These are phyloP conservation scores for Lolium perenne DNA, from an alignment of 176 grass and related monocot genomes.

Conservation along the genomic window DNA sequence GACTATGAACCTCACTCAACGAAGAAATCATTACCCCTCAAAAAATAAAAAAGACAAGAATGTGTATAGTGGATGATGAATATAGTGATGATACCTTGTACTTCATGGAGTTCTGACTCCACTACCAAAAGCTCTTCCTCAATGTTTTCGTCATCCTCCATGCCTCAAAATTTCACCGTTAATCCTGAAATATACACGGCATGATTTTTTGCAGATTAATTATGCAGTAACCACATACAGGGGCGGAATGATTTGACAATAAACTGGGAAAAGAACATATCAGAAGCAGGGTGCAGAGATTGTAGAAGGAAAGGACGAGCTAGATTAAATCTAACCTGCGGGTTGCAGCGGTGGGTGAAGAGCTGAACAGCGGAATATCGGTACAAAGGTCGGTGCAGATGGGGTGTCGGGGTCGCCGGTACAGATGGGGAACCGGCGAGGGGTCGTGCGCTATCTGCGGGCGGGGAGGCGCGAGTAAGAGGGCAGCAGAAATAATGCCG, in stretches of 20 bases:
- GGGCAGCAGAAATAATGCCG: not conserved
- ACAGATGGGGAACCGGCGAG: slow-evolving; percentile 16
- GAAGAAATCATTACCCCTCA: not conserved
- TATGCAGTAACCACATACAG: not conserved
- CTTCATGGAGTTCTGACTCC: slow-evolving; percentile 74
- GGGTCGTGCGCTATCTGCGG: slow-evolving; percentile 11
- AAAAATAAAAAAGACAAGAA: not conserved
- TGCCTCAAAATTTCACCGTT: slow-evolving; percentile 22
- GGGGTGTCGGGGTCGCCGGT: slow-evolving; percentile 1
- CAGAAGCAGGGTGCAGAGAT: not conserved
- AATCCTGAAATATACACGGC: not conserved
- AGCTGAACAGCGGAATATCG: not conserved
- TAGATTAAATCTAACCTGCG: not conserved
- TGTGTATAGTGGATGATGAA: not conserved
- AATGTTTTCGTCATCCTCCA: slow-evolving; percentile 52
- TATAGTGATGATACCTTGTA: slow-evolving; percentile 71
- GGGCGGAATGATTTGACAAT: not conserved
- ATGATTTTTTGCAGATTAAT: not conserved
- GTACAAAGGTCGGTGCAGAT: slow-evolving; percentile 16
- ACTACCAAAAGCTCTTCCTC: slow-evolving; percentile 70
- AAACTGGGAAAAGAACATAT: not conserved
- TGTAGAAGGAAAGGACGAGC: not conserved
- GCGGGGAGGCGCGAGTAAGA: slow-evolving; percentile 1
- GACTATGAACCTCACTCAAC: slow-evolving; percentile 7
- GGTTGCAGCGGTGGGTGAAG: not conserved